These are phyloP conservation scores for Cucurbita moschata DNA, from an alignment of 306 rosid genomes.

Conservation along the genomic window DNA sequence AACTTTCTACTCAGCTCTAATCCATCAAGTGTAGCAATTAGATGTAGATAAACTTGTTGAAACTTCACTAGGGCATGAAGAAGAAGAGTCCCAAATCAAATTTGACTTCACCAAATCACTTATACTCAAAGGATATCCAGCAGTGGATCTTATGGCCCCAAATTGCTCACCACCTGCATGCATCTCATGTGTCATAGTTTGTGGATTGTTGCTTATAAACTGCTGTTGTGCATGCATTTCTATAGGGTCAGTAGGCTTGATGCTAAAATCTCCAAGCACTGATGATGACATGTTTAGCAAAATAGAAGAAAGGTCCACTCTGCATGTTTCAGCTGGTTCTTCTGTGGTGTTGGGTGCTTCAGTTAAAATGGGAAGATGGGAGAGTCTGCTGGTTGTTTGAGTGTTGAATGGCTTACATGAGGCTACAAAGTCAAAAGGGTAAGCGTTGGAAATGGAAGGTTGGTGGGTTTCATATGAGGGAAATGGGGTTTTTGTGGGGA, in stretches of 20 bases:
- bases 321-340: neutral
- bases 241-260: slow-evolving; percentile 21
- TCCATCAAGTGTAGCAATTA: slow-evolving; percentile 1
- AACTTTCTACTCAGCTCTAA: neutral
- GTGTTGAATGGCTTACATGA: neutral
- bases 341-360: slow-evolving; percentile 1
- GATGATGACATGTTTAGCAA: slow-evolving; percentile 67
- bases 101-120: neutral
- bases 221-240: slow-evolving; percentile 16
- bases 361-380: slow-evolving; percentile 3
- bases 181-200: neutral
- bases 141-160: neutral
- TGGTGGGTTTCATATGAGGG: neutral
- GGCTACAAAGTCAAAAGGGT: slow-evolving; percentile 6
- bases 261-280: slow-evolving; percentile 4
- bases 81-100: slow-evolving; percentile 6
- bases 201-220: neutral
- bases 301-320: slow-evolving; percentile 47
- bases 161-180: neutral
- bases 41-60: slow-evolving; percentile 2
- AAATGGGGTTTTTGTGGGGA: neutral
- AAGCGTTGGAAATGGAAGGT: slow-evolving; percentile 2
- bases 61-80: slow-evolving; percentile 7
- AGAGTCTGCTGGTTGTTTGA: neutral
- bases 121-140: neutral